Evolutionary conservation across 192 early-diverging fungal genomes (phyloP), one percentile per base, ranked within the genome.

Genomic region (Chytriomyces sp.): DNA sequence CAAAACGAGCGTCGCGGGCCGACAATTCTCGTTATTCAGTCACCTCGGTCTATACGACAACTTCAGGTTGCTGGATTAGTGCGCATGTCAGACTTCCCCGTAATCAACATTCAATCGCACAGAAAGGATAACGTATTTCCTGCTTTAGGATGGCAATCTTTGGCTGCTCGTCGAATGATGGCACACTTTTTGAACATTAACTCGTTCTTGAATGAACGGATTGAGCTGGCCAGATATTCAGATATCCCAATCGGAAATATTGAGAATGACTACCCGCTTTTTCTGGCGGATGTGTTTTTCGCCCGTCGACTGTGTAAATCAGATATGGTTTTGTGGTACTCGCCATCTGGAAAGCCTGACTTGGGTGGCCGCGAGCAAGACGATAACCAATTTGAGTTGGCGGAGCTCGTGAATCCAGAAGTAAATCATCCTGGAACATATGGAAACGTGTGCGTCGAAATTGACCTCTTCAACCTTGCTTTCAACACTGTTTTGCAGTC

Each of bases 191-290:
- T 96, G 44, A 81, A 88, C 52, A 73, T 95, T 40, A 85, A 90
- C 70, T 81, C 81, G 52, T 96, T 90, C 82, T 70, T 97, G 44
- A 79, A 84, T 32, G 90, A 93, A 56, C 86, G 90, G 36, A 77
- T 94, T 14, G 82, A 85, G 2, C 82, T 93, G 54, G 77, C 94
- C 32, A 81, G 92, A 58, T 96, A 94, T 73, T 82, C 91, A 2
- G 89, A 94, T 73, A 82, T 96, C 0, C 98, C 98, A 1, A 66
- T 99, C 17, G 93, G 96, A 70, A 99, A 99, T 75, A 86, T 99
- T 0, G 83, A 90, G 44, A 70, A 82, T 52, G 94, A 98, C 65
- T 89, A 91, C 17, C 83, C 90, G 32, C 56, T 96, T 22, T 96
- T 92, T 54, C 74, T 94, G 33, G 82, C 92, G 0, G 98, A 99